phyloP scores from a whole-genome alignment of 2,329 filamentous ascomycete species.

The Exophiala sideris region DNA sequence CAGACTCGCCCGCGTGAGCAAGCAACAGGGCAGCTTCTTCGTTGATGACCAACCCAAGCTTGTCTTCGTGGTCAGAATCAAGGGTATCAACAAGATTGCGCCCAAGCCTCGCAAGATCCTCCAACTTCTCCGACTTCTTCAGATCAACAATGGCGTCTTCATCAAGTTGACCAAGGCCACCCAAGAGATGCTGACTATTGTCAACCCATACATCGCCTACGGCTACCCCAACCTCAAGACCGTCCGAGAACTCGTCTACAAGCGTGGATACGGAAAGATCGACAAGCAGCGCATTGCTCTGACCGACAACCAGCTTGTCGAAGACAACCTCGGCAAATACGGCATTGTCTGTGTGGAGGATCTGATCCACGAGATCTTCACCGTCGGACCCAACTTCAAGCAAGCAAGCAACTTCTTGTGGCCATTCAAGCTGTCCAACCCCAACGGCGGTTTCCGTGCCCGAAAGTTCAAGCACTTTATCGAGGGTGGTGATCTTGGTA shows the following conservation, averaged over 20 bases:
- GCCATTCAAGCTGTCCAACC: slow-evolving; percentile 99
- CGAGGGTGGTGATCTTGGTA: slow-evolving; percentile 96
- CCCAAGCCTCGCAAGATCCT: slow-evolving; percentile 99
- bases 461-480: slow-evolving; percentile 99
- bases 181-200: slow-evolving; percentile 92
- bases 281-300: slow-evolving; percentile 96
- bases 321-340: slow-evolving; percentile 95
- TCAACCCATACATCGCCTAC: slow-evolving; percentile 98
- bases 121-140: slow-evolving; percentile 96
- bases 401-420: slow-evolving; percentile 98
- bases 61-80: slow-evolving; percentile 98
- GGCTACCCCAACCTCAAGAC: slow-evolving; percentile 99
- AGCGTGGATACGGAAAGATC: slow-evolving; percentile 98
- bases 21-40: slow-evolving; percentile 90
- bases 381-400: slow-evolving; percentile 99
- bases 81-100: slow-evolving; percentile 99
- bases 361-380: slow-evolving; percentile 98
- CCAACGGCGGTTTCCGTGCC: slow-evolving; percentile 89
- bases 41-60: slow-evolving; percentile 93
- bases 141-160: slow-evolving; percentile 99
- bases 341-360: slow-evolving; percentile 99
- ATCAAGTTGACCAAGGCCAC: slow-evolving; percentile 97
- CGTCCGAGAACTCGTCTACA: slow-evolving; percentile 99
- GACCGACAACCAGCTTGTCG: slow-evolving; percentile 96
- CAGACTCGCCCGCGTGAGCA: slow-evolving; percentile 82